Conservation (phyloP, 2,329 filamentous ascomycete species). For the Botrytis galanthina region DNA sequence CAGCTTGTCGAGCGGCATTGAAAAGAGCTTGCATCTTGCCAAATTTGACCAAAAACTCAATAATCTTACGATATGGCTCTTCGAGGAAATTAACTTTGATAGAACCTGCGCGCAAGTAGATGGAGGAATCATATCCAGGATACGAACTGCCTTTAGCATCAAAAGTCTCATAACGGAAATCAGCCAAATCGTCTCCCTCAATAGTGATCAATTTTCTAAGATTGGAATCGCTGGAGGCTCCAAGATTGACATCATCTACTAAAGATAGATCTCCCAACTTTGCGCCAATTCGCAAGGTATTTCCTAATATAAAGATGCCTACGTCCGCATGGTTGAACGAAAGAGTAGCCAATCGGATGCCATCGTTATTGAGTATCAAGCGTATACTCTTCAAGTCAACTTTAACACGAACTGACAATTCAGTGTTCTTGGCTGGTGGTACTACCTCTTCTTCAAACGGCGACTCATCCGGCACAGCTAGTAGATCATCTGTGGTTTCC, state of each 20-base stretch:
- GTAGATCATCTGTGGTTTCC: constrained; percentile 35
- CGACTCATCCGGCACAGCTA: constrained; percentile 11
- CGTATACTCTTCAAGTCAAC: constrained; percentile 91
- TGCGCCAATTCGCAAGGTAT: constrained; percentile 82
- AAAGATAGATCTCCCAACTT: constrained; percentile 84
- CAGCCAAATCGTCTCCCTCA: constrained; percentile 89
- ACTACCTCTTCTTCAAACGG: constrained; percentile 31
- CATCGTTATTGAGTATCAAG: constrained; percentile 95
- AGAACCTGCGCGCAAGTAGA: constrained; percentile 87
- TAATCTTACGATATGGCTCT: constrained; percentile 96
- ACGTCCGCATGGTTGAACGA: constrained; percentile 92
- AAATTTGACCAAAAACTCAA: constrained; percentile 97
- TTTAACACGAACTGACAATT: constrained; percentile 75
- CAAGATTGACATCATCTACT: constrained; percentile 90
- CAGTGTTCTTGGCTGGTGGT: constrained; percentile 24
- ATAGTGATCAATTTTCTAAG: constrained; percentile 89
- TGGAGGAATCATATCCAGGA: constrained; percentile 90
- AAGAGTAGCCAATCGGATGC: constrained; percentile 87
- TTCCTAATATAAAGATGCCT: constrained; percentile 81
- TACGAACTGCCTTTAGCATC: constrained; percentile 70
- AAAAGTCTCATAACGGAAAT: constrained; percentile 97
- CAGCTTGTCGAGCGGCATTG: constrained; percentile 92
- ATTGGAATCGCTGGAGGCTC: constrained; percentile 75
- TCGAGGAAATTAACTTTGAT: constrained; percentile 97
- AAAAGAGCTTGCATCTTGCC: constrained; percentile 99